These are phyloP conservation scores for Diospyros kaki DNA, from an alignment of 148 eudicot genomes.

Conservation along the genomic window DNA sequence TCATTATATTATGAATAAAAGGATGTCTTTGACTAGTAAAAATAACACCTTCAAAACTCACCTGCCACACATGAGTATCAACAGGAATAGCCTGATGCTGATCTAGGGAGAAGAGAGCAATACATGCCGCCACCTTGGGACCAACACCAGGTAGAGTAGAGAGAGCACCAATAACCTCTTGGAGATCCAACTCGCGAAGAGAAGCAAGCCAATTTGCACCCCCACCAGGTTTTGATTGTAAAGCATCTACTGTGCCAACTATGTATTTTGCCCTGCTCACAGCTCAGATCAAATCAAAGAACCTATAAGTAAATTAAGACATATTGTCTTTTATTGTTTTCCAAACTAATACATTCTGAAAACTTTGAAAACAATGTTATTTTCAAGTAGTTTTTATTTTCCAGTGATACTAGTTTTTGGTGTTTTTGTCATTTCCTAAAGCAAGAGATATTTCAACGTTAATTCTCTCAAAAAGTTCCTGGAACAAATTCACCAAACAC, in stretches of 20 bases:
- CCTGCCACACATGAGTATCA: slow-evolving; percentile 97
- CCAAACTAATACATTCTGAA: too few species aligned
- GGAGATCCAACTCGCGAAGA: slow-evolving; percentile 62
- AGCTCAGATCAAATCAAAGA: background rate
- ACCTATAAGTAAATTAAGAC: too few species aligned
- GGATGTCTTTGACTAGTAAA: background rate
- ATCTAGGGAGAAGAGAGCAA: slow-evolving; percentile 92
- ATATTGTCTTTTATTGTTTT: too few species aligned
- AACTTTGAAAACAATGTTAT: too few species aligned
- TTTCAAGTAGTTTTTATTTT: too few species aligned
- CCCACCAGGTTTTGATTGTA: slow-evolving; percentile 74
- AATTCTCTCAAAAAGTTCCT: too few species aligned
- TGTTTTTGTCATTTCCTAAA: too few species aligned
- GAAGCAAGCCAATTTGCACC: slow-evolving; percentile 84
- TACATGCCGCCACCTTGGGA: slow-evolving; percentile 96
- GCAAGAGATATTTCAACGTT: too few species aligned
- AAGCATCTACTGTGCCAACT: slow-evolving; percentile 59
- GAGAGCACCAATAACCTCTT: slow-evolving; percentile 59
- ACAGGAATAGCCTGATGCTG: slow-evolving; percentile 98
- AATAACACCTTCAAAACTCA: slow-evolving; percentile 15
- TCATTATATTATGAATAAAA: background rate
- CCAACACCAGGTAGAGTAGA: slow-evolving; percentile 87
- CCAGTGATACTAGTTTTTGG: too few species aligned
- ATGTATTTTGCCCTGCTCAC: slow-evolving; percentile 82
- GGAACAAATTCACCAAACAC: too few species aligned